Evolutionary conservation across 495 filamentous ascomycete genomes (phyloP).

Genomic region (Penicillium arizonense): DNA sequence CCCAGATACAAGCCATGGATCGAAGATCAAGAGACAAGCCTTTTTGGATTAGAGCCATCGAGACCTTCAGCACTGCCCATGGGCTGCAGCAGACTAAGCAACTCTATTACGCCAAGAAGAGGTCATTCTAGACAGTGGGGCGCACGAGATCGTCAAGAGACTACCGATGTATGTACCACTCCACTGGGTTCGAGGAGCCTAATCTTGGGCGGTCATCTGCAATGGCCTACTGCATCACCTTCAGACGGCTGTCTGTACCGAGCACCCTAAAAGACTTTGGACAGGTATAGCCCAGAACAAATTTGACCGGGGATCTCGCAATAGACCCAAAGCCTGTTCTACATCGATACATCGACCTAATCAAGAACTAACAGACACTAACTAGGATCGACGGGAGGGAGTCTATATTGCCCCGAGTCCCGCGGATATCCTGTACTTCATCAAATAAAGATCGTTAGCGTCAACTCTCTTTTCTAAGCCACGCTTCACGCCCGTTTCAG

Average conservation of each 20-base stretch:
- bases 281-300: background rate
- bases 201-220: slow-evolving; percentile 7
- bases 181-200: slow-evolving; percentile 1
- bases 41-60: slow-evolving; percentile 2
- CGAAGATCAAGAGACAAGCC: background rate
- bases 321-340: slow-evolving; percentile 3
- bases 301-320: background rate
- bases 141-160: background rate
- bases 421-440: background rate
- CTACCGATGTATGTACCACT: background rate
- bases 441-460: slow-evolving; percentile 20
- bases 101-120: slow-evolving; percentile 18
- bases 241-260: background rate
- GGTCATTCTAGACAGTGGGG: slow-evolving; percentile 24
- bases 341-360: background rate
- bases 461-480: slow-evolving; percentile 23
- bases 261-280: slow-evolving; percentile 1
- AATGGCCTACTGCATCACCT: background rate
- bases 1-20: background rate
- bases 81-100: slow-evolving; percentile 15
- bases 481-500: background rate
- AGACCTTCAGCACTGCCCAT: slow-evolving; percentile 19
- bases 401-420: background rate
- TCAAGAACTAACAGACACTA: background rate
- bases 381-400: background rate